A percentile compares a stretch with the other conserved stretches of the same genome.
These are phyloP conservation scores for Polytrichum commune DNA, from an alignment of 225 moss, liverwort and hornwort species.

Conservation along the genomic window DNA sequence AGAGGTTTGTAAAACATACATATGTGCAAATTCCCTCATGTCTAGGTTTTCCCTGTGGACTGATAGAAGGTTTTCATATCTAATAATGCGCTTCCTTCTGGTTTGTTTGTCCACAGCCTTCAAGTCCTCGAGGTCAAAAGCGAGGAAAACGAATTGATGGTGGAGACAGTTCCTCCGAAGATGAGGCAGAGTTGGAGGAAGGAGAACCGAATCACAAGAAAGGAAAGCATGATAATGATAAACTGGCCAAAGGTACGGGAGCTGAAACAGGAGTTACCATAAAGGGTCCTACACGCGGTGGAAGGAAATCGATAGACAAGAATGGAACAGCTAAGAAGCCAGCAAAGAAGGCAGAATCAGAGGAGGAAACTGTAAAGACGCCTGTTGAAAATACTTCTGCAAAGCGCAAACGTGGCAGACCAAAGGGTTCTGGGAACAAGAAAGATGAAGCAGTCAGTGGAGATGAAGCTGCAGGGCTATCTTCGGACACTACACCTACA, in stretches of 20 bases:
- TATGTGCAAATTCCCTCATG: too few relatives aligned
- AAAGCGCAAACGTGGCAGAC: slow-evolving; percentile 83
- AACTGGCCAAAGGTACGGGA: slow-evolving; percentile 29
- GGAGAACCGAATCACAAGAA: slow-evolving; percentile 71
- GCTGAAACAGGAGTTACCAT: slow-evolving; percentile 42
- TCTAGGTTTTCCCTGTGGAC: too few relatives aligned
- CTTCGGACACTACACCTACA: slow-evolving; percentile 54
- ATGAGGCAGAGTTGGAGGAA: slow-evolving; percentile 69
- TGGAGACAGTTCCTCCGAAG: slow-evolving; percentile 69
- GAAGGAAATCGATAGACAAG: slow-evolving; percentile 80
- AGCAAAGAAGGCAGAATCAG: slow-evolving; percentile 49
- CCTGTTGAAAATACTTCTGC: slow-evolving; percentile 49
- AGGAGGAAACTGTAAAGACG: slow-evolving; percentile 40
- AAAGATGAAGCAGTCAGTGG: slow-evolving; percentile 56
- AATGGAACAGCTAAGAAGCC: slow-evolving; percentile 59
- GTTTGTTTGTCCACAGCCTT: slow-evolving; percentile 48
- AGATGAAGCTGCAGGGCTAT: slow-evolving; percentile 49
- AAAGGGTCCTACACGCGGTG: slow-evolving; percentile 50
- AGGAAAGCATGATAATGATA: slow-evolving; percentile 53
- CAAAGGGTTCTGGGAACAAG: slow-evolving; percentile 46
- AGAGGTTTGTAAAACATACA: too few relatives aligned
- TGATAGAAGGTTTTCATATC: too few relatives aligned
- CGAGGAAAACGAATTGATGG: slow-evolving; percentile 83
- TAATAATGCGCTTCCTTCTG: neutral
- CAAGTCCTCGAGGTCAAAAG: slow-evolving; percentile 84